Evolutionary conservation across 2,329 filamentous ascomycete species (phyloP).

Genomic region (Penicillium digitatum): DNA sequence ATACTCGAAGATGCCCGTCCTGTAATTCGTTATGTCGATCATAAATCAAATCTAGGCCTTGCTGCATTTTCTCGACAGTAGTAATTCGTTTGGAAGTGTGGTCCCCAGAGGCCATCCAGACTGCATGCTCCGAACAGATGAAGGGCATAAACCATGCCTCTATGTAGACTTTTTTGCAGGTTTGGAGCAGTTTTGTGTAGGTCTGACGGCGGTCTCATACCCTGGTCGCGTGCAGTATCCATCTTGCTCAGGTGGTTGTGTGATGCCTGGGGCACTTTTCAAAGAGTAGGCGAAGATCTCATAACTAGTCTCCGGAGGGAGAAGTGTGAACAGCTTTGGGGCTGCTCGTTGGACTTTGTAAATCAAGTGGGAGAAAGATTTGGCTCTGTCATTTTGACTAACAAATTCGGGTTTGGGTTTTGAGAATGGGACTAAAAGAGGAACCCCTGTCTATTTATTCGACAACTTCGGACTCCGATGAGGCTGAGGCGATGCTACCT

Average conservation of each 20-base stretch:
- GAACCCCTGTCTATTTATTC: not conserved
- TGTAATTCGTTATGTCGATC: conserved; percentile 25
- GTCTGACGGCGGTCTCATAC: conserved; percentile 24
- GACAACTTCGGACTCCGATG: not conserved
- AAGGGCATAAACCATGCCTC: conserved; percentile 47
- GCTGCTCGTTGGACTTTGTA: not conserved
- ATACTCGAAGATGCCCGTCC: conserved; percentile 38
- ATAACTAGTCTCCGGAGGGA: not conserved
- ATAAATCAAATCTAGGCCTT: conserved; percentile 18
- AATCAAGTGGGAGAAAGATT: not conserved
- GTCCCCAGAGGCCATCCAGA: conserved; percentile 35
- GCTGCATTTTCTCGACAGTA: conserved; percentile 8
- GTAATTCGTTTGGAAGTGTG: conserved; percentile 31
- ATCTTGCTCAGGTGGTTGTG: not conserved
- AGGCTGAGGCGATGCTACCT: not conserved
- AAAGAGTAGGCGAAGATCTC: not conserved
- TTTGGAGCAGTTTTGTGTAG: conserved; percentile 40
- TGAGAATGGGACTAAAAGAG: not conserved
- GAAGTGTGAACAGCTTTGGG: not conserved
- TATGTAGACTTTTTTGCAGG: conserved; percentile 43
- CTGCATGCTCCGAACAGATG: conserved; percentile 37
- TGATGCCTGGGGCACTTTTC: not conserved
- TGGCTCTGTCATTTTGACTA: not conserved
- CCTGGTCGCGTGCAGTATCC: not conserved
- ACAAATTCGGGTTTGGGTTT: not conserved